These are phyloP conservation scores for Fonsecaea multimorphosa DNA, from an alignment of 2,329 filamentous ascomycete species.

Conservation along the genomic window DNA sequence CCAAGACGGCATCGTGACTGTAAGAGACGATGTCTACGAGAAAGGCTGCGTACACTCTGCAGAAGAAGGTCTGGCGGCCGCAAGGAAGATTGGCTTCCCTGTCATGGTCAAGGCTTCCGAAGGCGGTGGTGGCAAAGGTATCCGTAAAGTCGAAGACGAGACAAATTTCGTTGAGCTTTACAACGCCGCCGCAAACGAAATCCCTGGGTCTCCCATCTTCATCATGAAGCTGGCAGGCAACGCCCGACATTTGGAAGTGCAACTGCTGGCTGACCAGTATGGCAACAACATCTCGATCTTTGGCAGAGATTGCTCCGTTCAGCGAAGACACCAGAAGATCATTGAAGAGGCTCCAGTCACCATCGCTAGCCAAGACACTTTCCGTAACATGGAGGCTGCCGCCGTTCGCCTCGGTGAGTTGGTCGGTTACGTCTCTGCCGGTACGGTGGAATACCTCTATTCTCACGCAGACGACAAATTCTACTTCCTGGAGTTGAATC, in stretches of 20 bases:
- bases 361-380: constrained; percentile 85
- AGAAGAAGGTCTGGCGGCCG: constrained; percentile 85
- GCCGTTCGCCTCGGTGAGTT: constrained; percentile 91
- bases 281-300: constrained; percentile 99
- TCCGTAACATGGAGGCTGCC: constrained; percentile 95
- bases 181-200: constrained; percentile 95
- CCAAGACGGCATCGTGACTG: constrained; percentile 85
- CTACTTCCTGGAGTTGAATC: constrained; percentile 98
- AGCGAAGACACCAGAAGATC: constrained; percentile 98
- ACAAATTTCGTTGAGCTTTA: constrained; percentile 86
- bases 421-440: constrained; percentile 97
- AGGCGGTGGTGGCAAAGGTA: constrained; percentile 98
- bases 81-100: constrained; percentile 91
- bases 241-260: constrained; percentile 94
- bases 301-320: constrained; percentile 97
- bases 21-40: constrained; percentile 81
- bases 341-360: constrained; percentile 99
- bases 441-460: constrained; percentile 98
- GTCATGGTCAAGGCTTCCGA: constrained; percentile 99
- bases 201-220: constrained; percentile 98
- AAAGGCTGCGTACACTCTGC: constrained; percentile 90
- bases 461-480: constrained; percentile 98
- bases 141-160: constrained; percentile 88
- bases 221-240: constrained; percentile 99
- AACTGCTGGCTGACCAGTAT: constrained; percentile 97